Evolutionary conservation across 352 stramenopile genomes (phyloP).

Genomic region (Phytophthora pluvialis): DNA sequence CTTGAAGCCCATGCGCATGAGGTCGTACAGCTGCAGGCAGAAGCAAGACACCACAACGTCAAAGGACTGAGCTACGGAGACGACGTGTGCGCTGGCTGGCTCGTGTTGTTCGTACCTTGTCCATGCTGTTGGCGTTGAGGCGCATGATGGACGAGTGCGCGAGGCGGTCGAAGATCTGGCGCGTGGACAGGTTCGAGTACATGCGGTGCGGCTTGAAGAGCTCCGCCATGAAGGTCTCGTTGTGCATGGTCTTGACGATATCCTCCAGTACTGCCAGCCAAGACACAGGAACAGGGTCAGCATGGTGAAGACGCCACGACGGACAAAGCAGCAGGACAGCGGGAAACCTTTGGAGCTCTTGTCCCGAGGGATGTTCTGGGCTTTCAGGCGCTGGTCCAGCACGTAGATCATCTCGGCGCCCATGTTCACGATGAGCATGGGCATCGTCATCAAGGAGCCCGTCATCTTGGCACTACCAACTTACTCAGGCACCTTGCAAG

Average conservation of each 20-base stretch:
- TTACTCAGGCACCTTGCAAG: not conserved
- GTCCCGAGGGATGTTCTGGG: constrained; percentile 89
- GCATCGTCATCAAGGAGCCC: constrained; percentile 87
- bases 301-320: not conserved
- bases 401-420: constrained; percentile 95
- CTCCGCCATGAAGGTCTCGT: constrained; percentile 90
- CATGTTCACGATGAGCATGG: constrained; percentile 94
- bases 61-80: not conserved
- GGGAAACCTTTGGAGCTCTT: constrained; percentile 84
- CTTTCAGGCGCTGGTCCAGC: constrained; percentile 91
- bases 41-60: not conserved
- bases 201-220: constrained; percentile 93
- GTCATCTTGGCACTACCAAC: constrained; percentile 40
- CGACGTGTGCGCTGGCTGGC: too few relatives aligned
- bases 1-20: constrained; percentile 97
- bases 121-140: constrained; percentile 94
- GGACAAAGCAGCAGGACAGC: not conserved
- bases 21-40: constrained; percentile 82
- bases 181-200: constrained; percentile 90
- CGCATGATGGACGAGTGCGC: constrained; percentile 95
- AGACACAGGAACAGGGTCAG: too few relatives aligned
- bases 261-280: constrained; percentile 87
- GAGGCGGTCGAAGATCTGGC: constrained; percentile 92
- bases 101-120: constrained; percentile 65
- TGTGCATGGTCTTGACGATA: constrained; percentile 94